phyloP scores from a whole-genome alignment of 352 stramenopile species.

The Thalassiosira ordinaria region DNA sequence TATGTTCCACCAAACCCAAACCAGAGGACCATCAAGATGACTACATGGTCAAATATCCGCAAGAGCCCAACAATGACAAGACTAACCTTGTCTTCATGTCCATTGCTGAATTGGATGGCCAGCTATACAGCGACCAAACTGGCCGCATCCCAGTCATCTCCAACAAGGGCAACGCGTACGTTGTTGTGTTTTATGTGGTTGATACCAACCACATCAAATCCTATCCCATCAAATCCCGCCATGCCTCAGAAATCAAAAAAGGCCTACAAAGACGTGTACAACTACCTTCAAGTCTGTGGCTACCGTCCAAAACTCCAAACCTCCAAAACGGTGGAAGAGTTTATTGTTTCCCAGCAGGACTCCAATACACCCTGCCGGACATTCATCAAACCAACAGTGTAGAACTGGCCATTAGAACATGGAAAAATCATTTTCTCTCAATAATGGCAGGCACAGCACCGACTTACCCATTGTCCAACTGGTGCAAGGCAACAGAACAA shows the following conservation, averaged over 20 bases:
- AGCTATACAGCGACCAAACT: constrained; percentile 45
- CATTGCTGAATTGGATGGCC: neutral
- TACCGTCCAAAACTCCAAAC: constrained; percentile 13
- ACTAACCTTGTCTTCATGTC: neutral
- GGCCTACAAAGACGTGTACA: constrained; percentile 22
- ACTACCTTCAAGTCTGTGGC: neutral
- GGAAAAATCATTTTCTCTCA: constrained; percentile 60
- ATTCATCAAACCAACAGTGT: constrained; percentile 43
- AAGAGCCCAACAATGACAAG: neutral
- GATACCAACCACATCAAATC: constrained; percentile 48
- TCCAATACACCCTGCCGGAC: constrained; percentile 38
- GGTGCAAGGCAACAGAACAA: constrained; percentile 37
- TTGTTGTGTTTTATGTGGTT: constrained; percentile 52
- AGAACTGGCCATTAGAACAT: constrained; percentile 53
- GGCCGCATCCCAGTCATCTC: constrained; percentile 36
- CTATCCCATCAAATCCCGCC: constrained; percentile 23
- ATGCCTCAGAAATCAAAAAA: constrained; percentile 2
- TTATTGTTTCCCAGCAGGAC: constrained; percentile 21
- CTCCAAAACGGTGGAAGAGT: constrained; percentile 28
- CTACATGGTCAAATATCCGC: neutral
- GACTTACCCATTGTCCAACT: constrained; percentile 10
- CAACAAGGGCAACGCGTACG: constrained; percentile 43
- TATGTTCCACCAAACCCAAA: neutral
- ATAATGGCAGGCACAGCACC: constrained; percentile 1
- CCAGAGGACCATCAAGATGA: too few species aligned